A percentile compares a stretch with the other conserved stretches of the same genome.
Evolutionary conservation across 306 rosid genomes (phyloP).

Genomic region (Argentina anserina): DNA sequence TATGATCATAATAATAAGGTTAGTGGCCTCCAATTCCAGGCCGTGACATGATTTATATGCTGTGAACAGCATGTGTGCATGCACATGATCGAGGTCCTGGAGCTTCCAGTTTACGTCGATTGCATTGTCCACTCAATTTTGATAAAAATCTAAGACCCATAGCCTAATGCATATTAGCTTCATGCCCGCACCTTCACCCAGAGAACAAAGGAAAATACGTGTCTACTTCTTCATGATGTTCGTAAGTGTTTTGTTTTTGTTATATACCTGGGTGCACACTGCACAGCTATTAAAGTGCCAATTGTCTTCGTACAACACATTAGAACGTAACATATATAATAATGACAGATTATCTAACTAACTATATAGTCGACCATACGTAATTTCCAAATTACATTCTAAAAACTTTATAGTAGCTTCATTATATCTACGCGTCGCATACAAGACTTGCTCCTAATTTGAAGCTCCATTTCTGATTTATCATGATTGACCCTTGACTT

Average conservation of each 20-base stretch:
- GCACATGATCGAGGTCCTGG: not conserved
- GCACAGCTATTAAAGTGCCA: not conserved
- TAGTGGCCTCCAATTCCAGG: not conserved
- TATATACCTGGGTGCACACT: not conserved
- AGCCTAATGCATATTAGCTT: no score
- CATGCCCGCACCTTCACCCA: no score
- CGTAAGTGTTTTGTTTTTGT: no score
- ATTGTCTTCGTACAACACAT: no score
- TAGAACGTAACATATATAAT: no score
- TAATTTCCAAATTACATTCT: not conserved
- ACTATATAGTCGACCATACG: no score
- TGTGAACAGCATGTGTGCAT: not conserved
- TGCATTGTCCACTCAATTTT: not conserved
- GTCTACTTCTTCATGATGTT: not conserved
- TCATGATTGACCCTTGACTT: conserved; percentile 2
- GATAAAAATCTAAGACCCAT: not conserved
- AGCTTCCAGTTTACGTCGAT: not conserved
- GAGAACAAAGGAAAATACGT: not conserved
- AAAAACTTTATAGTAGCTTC: no score
- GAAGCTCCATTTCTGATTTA: not conserved
- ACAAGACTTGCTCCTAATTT: not conserved
- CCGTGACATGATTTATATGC: not conserved
- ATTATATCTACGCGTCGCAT: no score
- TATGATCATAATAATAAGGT: not conserved
- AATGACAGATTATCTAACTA: no score